Evolutionary conservation across 2,329 filamentous ascomycete genomes (phyloP).

Genomic region (Hymenoscyphus fructigenus): DNA sequence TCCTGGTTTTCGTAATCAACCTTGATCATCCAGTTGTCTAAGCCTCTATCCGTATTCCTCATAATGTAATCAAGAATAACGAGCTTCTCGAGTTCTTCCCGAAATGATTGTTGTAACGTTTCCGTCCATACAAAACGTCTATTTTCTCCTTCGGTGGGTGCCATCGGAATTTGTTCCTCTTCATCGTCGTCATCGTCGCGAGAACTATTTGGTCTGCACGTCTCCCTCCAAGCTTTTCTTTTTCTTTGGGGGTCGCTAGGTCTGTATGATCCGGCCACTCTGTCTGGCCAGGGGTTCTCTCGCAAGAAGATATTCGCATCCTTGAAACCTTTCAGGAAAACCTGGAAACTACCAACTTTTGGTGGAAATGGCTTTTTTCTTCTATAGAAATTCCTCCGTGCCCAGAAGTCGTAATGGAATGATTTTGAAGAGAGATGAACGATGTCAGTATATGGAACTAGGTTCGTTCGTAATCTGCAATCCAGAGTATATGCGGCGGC

Average conservation of each 20-base stretch:
- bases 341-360: slow-evolving; percentile 94
- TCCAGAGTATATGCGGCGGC: slow-evolving; percentile 96
- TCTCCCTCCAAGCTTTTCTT: slow-evolving; percentile 76
- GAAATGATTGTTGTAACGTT: slow-evolving; percentile 81
- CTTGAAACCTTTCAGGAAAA: slow-evolving; percentile 95
- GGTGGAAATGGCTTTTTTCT: slow-evolving; percentile 83
- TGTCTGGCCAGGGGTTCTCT: slow-evolving; percentile 96
- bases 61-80: slow-evolving; percentile 99
- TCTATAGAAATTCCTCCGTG: slow-evolving; percentile 81
- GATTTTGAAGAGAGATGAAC: slow-evolving; percentile 93
- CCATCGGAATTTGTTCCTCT: slow-evolving; percentile 47
- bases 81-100: slow-evolving; percentile 93
- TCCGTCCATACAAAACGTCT: slow-evolving; percentile 80
- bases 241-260: slow-evolving; percentile 66
- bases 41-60: slow-evolving; percentile 93
- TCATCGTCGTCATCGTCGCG: slow-evolving; percentile 60
- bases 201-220: slow-evolving; percentile 64
- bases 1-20: slow-evolving; percentile 82
- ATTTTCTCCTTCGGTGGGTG: slow-evolving; percentile 24
- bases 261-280: slow-evolving; percentile 63
- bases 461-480: slow-evolving; percentile 80
- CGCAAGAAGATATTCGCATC: slow-evolving; percentile 94
- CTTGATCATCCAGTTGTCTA: slow-evolving; percentile 99
- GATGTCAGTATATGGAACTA: slow-evolving; percentile 96
- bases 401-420: slow-evolving; percentile 98